Percentiles rank a stretch among this genome's conserved stretches.
Evolutionary conservation across 495 filamentous ascomycete genomes (phyloP).

Genomic region (Penicilliopsis zonata): DNA sequence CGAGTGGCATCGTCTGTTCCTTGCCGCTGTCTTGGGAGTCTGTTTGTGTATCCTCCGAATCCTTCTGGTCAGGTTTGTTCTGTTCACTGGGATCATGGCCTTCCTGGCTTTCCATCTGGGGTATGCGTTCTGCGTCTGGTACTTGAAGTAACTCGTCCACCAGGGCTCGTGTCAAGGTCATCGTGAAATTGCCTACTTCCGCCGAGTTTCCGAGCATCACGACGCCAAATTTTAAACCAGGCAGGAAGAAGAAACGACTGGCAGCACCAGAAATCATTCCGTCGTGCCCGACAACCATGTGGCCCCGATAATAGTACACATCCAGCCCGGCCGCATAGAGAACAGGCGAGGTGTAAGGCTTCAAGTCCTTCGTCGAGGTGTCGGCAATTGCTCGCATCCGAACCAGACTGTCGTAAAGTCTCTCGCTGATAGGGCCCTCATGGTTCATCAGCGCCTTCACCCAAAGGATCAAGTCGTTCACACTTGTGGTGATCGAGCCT

Average conservation of each 20-base stretch:
- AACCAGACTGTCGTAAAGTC: slow-evolving; percentile 8
- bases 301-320: slow-evolving; percentile 7
- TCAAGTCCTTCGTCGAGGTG: slow-evolving; percentile 2
- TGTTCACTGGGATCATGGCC: slow-evolving; percentile 1
- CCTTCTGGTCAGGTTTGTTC: slow-evolving; percentile 2
- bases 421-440: slow-evolving; percentile 6
- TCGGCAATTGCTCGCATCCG: slow-evolving; percentile 4
- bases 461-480: slow-evolving; percentile 31
- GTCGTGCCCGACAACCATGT: slow-evolving; percentile 10
- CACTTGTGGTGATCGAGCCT: slow-evolving; percentile 31
- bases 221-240: slow-evolving; percentile 7
- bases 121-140: not conserved
- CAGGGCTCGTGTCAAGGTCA: no score
- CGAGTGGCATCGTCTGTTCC: slow-evolving; percentile 5
- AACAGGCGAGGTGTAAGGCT: slow-evolving; percentile 6
- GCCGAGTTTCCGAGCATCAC: slow-evolving; percentile 8
- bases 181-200: no score
- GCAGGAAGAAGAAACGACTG: slow-evolving; percentile 9
- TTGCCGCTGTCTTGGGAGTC: not conserved
- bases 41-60: not conserved
- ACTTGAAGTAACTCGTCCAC: slow-evolving; percentile 5
- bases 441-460: slow-evolving; percentile 16
- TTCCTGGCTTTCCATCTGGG: not conserved
- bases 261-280: slow-evolving; percentile 7
- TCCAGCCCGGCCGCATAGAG: slow-evolving; percentile 10